Evolutionary conservation across 495 filamentous ascomycete species (phyloP).

Genomic region (Lichina pygmaea): DNA sequence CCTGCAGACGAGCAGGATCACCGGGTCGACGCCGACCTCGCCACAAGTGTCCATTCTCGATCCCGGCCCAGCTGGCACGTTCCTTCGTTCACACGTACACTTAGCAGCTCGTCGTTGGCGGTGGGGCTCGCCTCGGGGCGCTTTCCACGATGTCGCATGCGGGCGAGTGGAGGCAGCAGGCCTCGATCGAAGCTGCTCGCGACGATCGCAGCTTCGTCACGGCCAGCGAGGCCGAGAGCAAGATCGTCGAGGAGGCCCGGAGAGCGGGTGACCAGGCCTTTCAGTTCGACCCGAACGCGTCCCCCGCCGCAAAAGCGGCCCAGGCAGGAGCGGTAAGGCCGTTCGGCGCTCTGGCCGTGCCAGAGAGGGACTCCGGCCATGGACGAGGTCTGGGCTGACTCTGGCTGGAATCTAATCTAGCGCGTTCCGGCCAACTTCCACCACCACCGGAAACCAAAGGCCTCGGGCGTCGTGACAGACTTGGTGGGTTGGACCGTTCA

Average conservation of each 20-base stretch:
- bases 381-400: conserved; percentile 1
- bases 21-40: too few relatives aligned
- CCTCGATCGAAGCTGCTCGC: conserved; percentile 38
- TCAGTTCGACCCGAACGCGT: conserved; percentile 70
- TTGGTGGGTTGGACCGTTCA: conserved; percentile 14
- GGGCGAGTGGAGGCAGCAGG: conserved; percentile 55
- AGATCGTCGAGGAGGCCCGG: conserved; percentile 45
- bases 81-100: too few relatives aligned
- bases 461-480: conserved; percentile 45
- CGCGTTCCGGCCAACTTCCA: conserved; percentile 34
- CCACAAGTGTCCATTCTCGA: too few relatives aligned
- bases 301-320: conserved; percentile 56
- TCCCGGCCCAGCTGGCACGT: too few relatives aligned
- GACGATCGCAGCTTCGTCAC: conserved; percentile 41
- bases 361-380: background rate
- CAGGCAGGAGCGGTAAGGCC: conserved; percentile 47
- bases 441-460: conserved; percentile 34
- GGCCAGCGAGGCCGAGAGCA: conserved; percentile 40
- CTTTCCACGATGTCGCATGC: conserved; percentile 8
- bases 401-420: conserved; percentile 10
- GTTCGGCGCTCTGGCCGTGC: too few relatives aligned
- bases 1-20: too few relatives aligned
- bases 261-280: conserved; percentile 53
- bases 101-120: too few relatives aligned
- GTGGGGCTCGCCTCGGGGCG: too few relatives aligned